A percentile compares a stretch with the other conserved stretches of the same genome.
Conservation (phyloP, 805 yeast genomes). For the Candida nemodendra region DNA sequence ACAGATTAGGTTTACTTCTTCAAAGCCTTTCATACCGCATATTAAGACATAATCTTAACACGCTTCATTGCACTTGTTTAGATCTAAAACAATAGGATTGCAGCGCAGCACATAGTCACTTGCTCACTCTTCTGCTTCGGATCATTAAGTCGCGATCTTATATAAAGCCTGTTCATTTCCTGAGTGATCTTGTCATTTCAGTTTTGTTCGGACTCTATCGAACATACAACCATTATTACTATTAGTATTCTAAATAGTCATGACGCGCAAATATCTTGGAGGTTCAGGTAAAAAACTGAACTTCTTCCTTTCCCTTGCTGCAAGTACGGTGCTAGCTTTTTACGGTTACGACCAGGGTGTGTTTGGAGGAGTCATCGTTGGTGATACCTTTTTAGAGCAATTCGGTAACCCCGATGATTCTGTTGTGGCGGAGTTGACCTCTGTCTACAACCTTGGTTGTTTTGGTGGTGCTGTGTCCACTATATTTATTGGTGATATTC, state of each 20-base stretch:
- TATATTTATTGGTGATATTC: constrained; percentile 31
- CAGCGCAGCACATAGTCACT: too few relatives aligned
- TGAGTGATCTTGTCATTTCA: too few relatives aligned
- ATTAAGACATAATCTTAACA: too few relatives aligned
- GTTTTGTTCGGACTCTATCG: too few relatives aligned
- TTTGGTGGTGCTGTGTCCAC: constrained; percentile 35
- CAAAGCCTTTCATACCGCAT: too few relatives aligned
- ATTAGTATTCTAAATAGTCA: too few relatives aligned
- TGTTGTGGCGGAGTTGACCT: constrained; percentile 12
- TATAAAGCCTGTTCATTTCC: too few relatives aligned
- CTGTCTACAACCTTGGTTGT: constrained; percentile 15
- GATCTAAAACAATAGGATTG: too few relatives aligned
- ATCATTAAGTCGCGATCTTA: too few relatives aligned
- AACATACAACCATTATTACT: too few relatives aligned
- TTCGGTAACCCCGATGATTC: constrained; percentile 20
- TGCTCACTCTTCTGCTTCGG: too few relatives aligned
- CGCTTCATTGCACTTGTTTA: too few relatives aligned
- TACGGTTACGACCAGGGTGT: constrained; percentile 45
- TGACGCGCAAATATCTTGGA: constrained; percentile 12
- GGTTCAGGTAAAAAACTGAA: constrained; percentile 11
- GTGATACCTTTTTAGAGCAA: constrained; percentile 29
- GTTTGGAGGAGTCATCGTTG: constrained; percentile 37
- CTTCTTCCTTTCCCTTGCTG: constrained; percentile 10
- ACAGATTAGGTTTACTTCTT: background rate
- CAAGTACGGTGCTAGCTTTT: constrained; percentile 11